These are phyloP conservation scores for Cystobasidium ongulense DNA, from an alignment of 768 basidiomycete species.

Conservation along the genomic window DNA sequence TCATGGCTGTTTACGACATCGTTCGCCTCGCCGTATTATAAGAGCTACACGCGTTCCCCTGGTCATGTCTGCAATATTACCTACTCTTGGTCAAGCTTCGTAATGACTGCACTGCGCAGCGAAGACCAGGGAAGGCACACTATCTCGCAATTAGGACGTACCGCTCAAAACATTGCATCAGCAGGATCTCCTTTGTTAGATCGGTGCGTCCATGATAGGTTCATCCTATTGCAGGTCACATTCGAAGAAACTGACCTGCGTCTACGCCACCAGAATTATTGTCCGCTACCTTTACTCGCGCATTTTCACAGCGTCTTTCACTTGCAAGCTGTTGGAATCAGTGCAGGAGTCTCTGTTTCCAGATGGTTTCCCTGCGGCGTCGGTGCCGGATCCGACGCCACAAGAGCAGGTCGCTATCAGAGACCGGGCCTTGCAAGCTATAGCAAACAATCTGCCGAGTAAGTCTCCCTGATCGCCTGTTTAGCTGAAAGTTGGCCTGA, in stretches of 20 bases:
- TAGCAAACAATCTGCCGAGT: conserved; percentile 50
- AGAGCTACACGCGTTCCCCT: background rate
- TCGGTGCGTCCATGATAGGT: conserved; percentile 9
- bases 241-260: conserved; percentile 52
- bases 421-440: conserved; percentile 46
- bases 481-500: background rate
- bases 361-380: conserved; percentile 66
- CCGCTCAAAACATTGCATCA: background rate
- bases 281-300: conserved; percentile 58
- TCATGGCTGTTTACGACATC: conserved; percentile 43
- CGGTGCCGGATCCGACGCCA: conserved; percentile 63
- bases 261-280: conserved; percentile 58
- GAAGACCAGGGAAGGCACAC: background rate
- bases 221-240: conserved; percentile 50
- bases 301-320: conserved; percentile 52
- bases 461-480: conserved; percentile 17
- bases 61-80: background rate
- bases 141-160: conserved; percentile 6
- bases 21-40: conserved; percentile 41
- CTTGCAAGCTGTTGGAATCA: conserved; percentile 54
- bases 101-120: background rate
- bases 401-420: conserved; percentile 65
- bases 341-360: conserved; percentile 74
- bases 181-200: conserved; percentile 13
- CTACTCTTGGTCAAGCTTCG: background rate